Base-by-base conservation (phyloP, 2,329 filamentous ascomycete genomes). In the Apiospora sp. region DNA sequence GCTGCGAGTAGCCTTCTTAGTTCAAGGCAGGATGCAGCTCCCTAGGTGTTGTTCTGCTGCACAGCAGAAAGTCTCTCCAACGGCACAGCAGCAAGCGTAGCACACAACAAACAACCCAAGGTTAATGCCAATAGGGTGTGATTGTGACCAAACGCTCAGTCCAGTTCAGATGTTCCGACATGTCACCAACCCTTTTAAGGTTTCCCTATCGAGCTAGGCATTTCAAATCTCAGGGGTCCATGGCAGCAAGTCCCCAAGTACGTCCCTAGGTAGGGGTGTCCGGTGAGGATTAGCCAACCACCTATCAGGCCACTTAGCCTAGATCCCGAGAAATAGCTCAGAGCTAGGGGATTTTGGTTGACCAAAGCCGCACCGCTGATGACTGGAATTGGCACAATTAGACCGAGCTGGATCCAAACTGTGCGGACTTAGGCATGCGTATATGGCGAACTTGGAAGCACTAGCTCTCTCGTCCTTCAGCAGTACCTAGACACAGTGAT, bases 21-120 rank as follows among this genome's bases (percentile, higher is more conserved):
- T 64, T 64, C 58, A 64, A 64, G 58, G 58, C 58, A 64, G 58
- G 34, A 64, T 64, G 58, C 58, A 64, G 58, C 34, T 41, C 58
- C 30, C 58, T 64, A 24, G 58, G 58, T 64, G 58, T 64, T 64
- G 58, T 41, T 64, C 19, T 64, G 58, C 58, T 64, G 58, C 58
- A 64, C 58, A 41, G 58, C 58, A 64, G 58, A 41, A 41, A 64
- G 34, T 64, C 34, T 64, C 34, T n/a, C 58, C 58, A 64, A 41
- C 58, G 58, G 58, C 41, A 64, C 58, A 64, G 19, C 13, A 19
- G 58, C 58, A 64, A 41, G 30, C 58, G 58, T 41, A 41, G 16
- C 54, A 64, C 34, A 64, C 58, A 64, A 64, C 58, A 64, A 41
- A 64, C 34, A 41, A 8, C 58, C 34, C 58, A 64, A 64, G 58